Conservation (phyloP, 495 filamentous ascomycete genomes). For the Podospora pseudoanserina region DNA sequence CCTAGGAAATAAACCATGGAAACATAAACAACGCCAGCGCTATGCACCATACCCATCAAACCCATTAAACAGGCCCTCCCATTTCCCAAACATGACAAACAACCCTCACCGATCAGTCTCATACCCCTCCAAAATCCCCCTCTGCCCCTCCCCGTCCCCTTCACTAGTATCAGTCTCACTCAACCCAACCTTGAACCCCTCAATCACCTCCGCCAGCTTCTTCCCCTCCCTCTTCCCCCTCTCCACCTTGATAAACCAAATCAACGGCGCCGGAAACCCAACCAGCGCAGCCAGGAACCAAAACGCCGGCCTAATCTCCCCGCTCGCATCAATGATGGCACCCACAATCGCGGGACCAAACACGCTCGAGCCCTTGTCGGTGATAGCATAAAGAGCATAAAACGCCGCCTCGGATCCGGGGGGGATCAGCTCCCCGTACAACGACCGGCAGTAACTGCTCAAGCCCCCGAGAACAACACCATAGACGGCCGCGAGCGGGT, state of each 20-base stretch:
- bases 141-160: constrained; percentile 33
- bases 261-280: constrained; percentile 75
- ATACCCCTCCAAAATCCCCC: constrained; percentile 34
- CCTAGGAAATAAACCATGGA: not conserved
- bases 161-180: constrained; percentile 23
- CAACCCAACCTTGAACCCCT: constrained; percentile 46
- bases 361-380: constrained; percentile 91
- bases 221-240: constrained; percentile 76
- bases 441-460: constrained; percentile 87
- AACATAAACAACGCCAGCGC: constrained; percentile 38
- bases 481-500: constrained; percentile 83
- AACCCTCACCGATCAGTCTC: constrained; percentile 23
- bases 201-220: constrained; percentile 64
- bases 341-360: constrained; percentile 95
- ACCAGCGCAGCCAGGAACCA: constrained; percentile 85
- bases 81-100: constrained; percentile 1
- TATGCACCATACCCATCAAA: constrained; percentile 29
- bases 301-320: constrained; percentile 89
- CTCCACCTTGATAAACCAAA: constrained; percentile 84
- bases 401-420: constrained; percentile 94
- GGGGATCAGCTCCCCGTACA: constrained; percentile 89
- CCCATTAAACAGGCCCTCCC: not conserved
- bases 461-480: constrained; percentile 90
- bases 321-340: constrained; percentile 81
- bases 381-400: constrained; percentile 94